Evolutionary conservation across 805 yeast genomes (phyloP).

Genomic region (Candida manassasensis): DNA sequence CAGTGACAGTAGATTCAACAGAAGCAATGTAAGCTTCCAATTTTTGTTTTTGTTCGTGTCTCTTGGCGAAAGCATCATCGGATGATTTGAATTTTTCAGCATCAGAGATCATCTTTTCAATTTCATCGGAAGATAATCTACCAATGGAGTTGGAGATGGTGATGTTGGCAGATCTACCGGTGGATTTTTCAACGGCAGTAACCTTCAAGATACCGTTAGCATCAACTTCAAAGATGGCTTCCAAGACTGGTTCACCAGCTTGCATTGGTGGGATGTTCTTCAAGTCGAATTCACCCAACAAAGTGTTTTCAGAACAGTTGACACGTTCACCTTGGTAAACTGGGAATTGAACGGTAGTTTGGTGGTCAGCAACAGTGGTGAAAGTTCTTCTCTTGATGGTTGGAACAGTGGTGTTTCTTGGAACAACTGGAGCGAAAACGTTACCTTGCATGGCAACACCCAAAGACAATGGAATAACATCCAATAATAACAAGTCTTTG

Average conservation of each 20-base stretch:
- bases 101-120: slow-evolving; percentile 45
- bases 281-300: slow-evolving; percentile 48
- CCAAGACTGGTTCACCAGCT: slow-evolving; percentile 49
- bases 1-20: slow-evolving; percentile 93
- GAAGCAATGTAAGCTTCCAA: slow-evolving; percentile 97
- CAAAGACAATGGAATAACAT: slow-evolving; percentile 47
- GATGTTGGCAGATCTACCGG: slow-evolving; percentile 47
- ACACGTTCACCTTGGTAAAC: slow-evolving; percentile 51
- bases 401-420: slow-evolving; percentile 50
- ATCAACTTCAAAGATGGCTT: slow-evolving; percentile 47
- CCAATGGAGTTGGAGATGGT: slow-evolving; percentile 48
- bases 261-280: slow-evolving; percentile 49
- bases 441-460: slow-evolving; percentile 51
- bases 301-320: slow-evolving; percentile 47
- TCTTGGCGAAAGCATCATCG: slow-evolving; percentile 99
- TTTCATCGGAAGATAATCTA: slow-evolving; percentile 46
- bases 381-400: slow-evolving; percentile 48
- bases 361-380: slow-evolving; percentile 50
- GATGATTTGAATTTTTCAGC: slow-evolving; percentile 80
- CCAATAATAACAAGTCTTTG: slow-evolving; percentile 47
- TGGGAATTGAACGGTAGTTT: slow-evolving; percentile 48
- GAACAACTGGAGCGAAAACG: slow-evolving; percentile 47
- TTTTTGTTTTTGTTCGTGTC: slow-evolving; percentile 98
- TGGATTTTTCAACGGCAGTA: slow-evolving; percentile 46
- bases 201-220: slow-evolving; percentile 50